Base-by-base conservation (phyloP, 768 basidiomycete species). In the Xerocomellus intermedius region DNA sequence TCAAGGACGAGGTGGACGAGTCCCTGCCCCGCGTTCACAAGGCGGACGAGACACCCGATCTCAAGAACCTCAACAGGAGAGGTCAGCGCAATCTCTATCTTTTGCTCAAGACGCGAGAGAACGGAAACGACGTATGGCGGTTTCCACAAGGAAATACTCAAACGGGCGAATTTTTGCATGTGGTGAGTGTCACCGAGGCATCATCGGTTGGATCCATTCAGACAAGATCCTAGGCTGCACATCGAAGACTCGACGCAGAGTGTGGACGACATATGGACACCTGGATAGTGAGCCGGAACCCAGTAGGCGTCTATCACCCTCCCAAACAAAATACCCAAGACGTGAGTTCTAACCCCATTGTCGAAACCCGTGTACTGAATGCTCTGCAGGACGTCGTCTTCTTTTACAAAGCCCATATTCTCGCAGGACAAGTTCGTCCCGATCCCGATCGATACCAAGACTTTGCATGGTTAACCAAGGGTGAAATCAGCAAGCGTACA, bases 391-490 rank as follows among this genome's bases (percentile, higher is more conserved):
- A 76, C 50, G 75, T 81, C 39, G 76, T 89, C 19, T 99, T 98
- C 76, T 91, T 97, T 77, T 90, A 90, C 77, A 97, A 97, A 69
- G 91, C 84, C 19, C 94, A 97, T 66, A 91, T 98, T 50, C 79
- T 98, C 65, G 86, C 91, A 2, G 96, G 96, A 17, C 90, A 94
- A 69, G 87, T 86, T 32, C 77, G 75, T 19, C 84, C 87, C 17
- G 69, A 81, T 32, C 67, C 76, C n/a, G 71, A 78, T 58, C 68
- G 73, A 21, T 75, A 89, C 56, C 74, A 77, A 47, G 90, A 91
- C 64, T 95, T 91, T 74, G 94, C 92, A 8, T 98, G 95, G 95
- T 76, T 98, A 56, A 96, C 93, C 47, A 93, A 94, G 73, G 80
- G 92, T 68, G 96, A 99, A 76, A 85, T 98, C 42, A 76, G 86